These are phyloP conservation scores for Fomitopsis pulvina DNA, from an alignment of 768 basidiomycete species.

Conservation along the genomic window DNA sequence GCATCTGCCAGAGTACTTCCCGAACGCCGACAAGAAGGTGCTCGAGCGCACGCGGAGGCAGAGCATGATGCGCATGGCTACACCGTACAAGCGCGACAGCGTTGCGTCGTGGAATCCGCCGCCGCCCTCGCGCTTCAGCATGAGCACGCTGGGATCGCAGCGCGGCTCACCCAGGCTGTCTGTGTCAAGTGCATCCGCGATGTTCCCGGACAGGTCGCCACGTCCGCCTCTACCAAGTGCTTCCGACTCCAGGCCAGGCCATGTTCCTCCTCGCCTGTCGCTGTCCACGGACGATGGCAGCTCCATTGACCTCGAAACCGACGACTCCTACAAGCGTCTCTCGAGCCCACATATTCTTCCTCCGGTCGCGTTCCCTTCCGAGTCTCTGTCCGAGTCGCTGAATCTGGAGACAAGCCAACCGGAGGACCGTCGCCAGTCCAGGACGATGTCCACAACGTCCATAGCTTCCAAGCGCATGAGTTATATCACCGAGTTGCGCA, in stretches of 20 bases:
- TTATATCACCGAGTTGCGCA: constrained; percentile 75
- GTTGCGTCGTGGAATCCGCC: constrained; percentile 39
- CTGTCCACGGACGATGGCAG: constrained; percentile 69
- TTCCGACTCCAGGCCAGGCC: neutral
- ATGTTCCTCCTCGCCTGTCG: constrained; percentile 63
- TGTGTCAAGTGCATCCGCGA: constrained; percentile 12
- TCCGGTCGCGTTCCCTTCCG: constrained; percentile 70
- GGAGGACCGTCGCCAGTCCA: constrained; percentile 32
- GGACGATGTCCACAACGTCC: constrained; percentile 34
- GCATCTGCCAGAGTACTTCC: constrained; percentile 94
- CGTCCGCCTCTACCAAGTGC: constrained; percentile 8
- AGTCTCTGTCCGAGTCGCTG: constrained; percentile 77
- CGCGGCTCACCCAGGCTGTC: constrained; percentile 29
- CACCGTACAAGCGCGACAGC: constrained; percentile 44
- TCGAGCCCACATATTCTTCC: constrained; percentile 59
- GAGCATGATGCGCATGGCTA: constrained; percentile 70
- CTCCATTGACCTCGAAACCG: constrained; percentile 46
- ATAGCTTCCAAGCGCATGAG: constrained; percentile 59
- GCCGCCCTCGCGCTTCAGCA: constrained; percentile 53
- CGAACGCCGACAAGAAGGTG: constrained; percentile 85
- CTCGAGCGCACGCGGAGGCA: constrained; percentile 83
- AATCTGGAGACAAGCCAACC: constrained; percentile 32
- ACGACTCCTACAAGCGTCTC: constrained; percentile 21
- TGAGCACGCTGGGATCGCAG: constrained; percentile 44
- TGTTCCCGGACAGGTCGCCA: constrained; percentile 10